These are phyloP conservation scores for Claviceps citrina DNA, from an alignment of 2,329 filamentous ascomycete genomes.

Conservation along the genomic window DNA sequence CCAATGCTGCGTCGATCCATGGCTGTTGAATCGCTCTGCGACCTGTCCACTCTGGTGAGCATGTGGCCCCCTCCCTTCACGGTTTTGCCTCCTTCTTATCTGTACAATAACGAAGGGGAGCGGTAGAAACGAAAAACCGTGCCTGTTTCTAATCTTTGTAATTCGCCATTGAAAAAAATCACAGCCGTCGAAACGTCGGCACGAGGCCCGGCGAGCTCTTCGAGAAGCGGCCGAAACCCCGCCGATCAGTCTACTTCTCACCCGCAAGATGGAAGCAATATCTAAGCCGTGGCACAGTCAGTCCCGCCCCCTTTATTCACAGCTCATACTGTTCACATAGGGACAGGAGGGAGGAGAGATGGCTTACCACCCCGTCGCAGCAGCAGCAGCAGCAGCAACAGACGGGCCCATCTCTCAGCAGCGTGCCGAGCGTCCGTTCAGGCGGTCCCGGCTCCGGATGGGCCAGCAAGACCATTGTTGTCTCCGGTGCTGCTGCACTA, in stretches of 20 bases:
- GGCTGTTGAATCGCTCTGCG: conserved; percentile 1
- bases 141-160: too few relatives aligned
- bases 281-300: neutral
- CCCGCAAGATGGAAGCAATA: neutral
- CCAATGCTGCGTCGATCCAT: conserved; percentile 3
- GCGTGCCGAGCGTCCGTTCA: conserved; percentile 2
- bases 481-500: neutral
- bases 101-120: too few relatives aligned
- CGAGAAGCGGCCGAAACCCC: neutral
- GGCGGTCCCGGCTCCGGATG: conserved; percentile 1
- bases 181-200: neutral
- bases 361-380: neutral
- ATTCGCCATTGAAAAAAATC: neutral
- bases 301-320: neutral
- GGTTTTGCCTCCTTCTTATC: neutral
- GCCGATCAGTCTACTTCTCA: conserved; percentile 1
- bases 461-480: neutral
- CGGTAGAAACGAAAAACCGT: neutral
- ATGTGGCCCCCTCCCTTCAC: neutral
- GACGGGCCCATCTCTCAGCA: neutral
- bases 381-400: neutral
- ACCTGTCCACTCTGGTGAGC: conserved; percentile 5
- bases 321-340: too few relatives aligned
- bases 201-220: neutral
- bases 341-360: neutral